phyloP scores from a whole-genome alignment of 179 eudicot species.

The Amaranthus tricolor region DNA sequence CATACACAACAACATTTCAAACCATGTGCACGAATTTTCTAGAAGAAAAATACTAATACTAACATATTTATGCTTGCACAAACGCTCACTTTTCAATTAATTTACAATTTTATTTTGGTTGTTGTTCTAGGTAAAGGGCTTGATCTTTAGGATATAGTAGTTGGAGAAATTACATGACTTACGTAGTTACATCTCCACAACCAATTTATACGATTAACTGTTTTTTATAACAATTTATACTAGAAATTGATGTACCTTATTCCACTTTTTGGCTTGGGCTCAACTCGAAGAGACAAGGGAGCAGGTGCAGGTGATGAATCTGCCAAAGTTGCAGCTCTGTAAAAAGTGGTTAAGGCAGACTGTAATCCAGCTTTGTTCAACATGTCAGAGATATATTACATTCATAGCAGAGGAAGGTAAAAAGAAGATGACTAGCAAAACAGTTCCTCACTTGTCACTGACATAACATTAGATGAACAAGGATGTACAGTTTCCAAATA shows the following conservation, averaged over 20 bases:
- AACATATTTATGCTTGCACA: not conserved
- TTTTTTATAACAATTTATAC: not conserved
- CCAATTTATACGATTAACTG: too few relatives aligned
- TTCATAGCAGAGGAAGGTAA: not conserved
- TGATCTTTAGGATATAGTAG: too few relatives aligned
- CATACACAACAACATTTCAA: not conserved
- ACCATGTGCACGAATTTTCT: not conserved
- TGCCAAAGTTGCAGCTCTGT: conserved; percentile 83
- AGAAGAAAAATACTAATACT: not conserved
- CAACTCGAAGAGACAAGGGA: conserved; percentile 86
- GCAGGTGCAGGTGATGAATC: conserved; percentile 72
- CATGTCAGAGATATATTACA: not conserved
- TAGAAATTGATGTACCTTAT: conserved; percentile 49
- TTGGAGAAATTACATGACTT: too few relatives aligned
- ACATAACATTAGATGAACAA: not conserved
- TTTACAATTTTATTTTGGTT: not conserved
- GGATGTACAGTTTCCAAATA: not conserved
- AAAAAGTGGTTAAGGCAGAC: conserved; percentile 42
- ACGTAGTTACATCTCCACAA: too few relatives aligned
- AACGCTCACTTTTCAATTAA: not conserved
- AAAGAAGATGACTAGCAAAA: not conserved
- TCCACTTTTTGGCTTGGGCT: conserved; percentile 93
- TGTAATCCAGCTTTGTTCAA: not conserved
- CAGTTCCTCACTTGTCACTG: not conserved
- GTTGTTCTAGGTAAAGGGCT: too few relatives aligned